Base-by-base conservation (phyloP, 176 grass and related monocot species). In the Hordeum marinum region DNA sequence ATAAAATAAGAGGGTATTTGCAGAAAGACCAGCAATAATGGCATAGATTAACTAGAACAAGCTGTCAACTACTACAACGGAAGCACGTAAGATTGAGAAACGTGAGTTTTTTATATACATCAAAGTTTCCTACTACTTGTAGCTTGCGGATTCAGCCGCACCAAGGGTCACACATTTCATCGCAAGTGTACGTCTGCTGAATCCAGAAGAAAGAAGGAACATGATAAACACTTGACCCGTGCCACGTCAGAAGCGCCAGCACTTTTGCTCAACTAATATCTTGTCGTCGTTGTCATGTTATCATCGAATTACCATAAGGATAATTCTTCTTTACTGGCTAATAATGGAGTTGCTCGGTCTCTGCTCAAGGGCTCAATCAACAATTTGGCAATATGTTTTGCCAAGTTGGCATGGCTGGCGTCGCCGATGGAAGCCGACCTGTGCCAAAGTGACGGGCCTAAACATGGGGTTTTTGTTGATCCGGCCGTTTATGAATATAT, bases 291-390 rank as follows among this genome's bases (percentile, higher is more conserved):
- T 13, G 37, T 26, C 39, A 72, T 17, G n/a, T 14, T 18, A 26
- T 11, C 12, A n/a, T 23, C 11, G 12, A 46, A 25, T 8, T 74
- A 45, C 36, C 10, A 27, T 24, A 8, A 15, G n/a, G 39, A 48
- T 73, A 18, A 18, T 13, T 29, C 13, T 31, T 31, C 8, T 31
- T 31, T 75, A 50, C 13, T 9, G 25, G 23, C 4, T 1, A 75
- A 75, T 75, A 75, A 50, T 75, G 71, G 71, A 74, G 42, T 29
- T 48, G 71, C 24, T 74, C 7, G 42, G 71, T 73, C 42, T 48
- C 42, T 74, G 48, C 15, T 52, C 48, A 52, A 52, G 48, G 48
- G 24, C 13, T 29, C 42, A 48, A 17, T 9, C 42, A 29, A 23
- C 70, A 13, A 46, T 73, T 45, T 6, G 25, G 40, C 69, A 72